Base-by-base conservation (phyloP, 176 grass and related monocot species). In the Triticum monococcum region DNA sequence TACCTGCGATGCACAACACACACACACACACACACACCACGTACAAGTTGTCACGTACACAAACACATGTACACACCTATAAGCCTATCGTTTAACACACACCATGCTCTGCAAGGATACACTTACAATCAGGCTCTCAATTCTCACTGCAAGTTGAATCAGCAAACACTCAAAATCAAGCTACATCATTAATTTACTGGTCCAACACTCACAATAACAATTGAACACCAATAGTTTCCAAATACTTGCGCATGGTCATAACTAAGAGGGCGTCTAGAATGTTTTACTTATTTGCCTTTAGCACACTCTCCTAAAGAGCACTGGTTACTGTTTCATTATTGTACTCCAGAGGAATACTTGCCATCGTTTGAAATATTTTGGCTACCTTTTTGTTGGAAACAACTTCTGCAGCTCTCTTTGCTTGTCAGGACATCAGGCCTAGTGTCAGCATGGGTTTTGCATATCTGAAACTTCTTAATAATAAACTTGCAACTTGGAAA, bases 401-500 rank as follows among this genome's bases (percentile, higher is more conserved):
- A 96, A 24, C 68, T 90, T 68, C 72, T 83, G 41, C 8, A 91
- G 40, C 35, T 93, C 52, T 57, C 89, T 71, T 89, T 79, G 13
- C 43, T 72, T 45, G 94, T 88, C 1, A 93, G 17, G 38, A 87
- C 91, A 67, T 96, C 80, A 25, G 78, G 81, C 80, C 86, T 88
- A 5, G 84, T 89, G 30, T 75, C 73, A 7, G 84, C 87, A 86
- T 91, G 50, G 82, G 88, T 93, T 77, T 87, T 84, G 80, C 93
- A 95, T 31, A 95, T 91, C 68, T 93, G 84, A 66, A 95, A 96
- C 64, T 91, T 89, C 79, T 88, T 84, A 16, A 69, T 81, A 45
- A 89, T 84, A 79, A 95, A 95, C 54, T 2, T 56, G 52, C 52
- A 56, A 56, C 52, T 57, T 57, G 18, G 20, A 8, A 57, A 57